Evolutionary conservation across 2,329 filamentous ascomycete species (phyloP), one percentile per base, ranked within the genome.

Genomic region (Ascochyta lentis): DNA sequence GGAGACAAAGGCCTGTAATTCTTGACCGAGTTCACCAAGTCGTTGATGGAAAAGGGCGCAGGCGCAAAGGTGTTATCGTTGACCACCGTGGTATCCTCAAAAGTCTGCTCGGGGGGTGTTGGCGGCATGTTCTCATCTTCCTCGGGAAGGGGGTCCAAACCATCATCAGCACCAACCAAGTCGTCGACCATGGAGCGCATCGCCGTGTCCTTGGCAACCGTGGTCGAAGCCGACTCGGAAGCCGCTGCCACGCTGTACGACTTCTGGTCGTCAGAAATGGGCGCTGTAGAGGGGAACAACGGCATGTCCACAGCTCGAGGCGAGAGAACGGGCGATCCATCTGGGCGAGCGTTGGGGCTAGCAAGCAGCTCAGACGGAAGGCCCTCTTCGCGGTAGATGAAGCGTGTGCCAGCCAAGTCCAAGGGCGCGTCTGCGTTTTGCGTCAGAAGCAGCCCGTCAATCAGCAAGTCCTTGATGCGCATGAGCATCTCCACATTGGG

Each of bases 401-500:
- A 86, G 57, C 80, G 76, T 37, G 77, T 73, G 23, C 79, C 78
- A 34, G 80, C 76, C 31, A 84, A 68, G 43, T 77, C 76, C 22
- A 84, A 67, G 9, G 82, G 82, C 15, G 82, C 79, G 70, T 77
- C 76, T 62, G 78, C 58, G 19, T 81, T 79, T 50, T 81, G 76
- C n/a, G 83, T 82, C 26, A 89, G 73, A 49, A 83, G 76, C 34
- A 88, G 75, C 3, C 84, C 87, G 70, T 87, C 85, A 43, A 84
- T 80, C 7, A 89, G 76, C 29, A 90, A 79, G 56, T 87, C 85
- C 50, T 83, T 81, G 49, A 89, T 81, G 37, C 88, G 81, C 67
- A 85, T 84, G n/a, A 88, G 79, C 83, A 88, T 88, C 71, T 90
- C 88, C 31, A 84, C 78, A 51, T 87, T 84, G 0, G 81, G 79